These are phyloP conservation scores for Angomonas ambiguus DNA, from an alignment of 208 protist species.

Conservation along the genomic window DNA sequence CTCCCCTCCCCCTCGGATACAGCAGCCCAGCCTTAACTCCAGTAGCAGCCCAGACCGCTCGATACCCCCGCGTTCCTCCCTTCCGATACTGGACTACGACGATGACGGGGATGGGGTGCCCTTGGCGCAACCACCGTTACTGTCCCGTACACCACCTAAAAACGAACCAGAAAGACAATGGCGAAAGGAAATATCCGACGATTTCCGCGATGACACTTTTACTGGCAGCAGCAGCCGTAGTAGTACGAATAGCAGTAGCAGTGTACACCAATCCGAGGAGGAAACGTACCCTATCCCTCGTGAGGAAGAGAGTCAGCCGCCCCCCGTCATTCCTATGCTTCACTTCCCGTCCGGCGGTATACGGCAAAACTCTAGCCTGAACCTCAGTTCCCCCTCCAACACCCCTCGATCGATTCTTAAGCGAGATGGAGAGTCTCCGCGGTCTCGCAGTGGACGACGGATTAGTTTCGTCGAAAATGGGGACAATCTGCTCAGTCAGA, in stretches of 20 bases:
- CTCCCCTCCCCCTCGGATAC: neutral
- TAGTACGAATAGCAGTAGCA: neutral
- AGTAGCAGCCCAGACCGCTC: conserved; percentile 9
- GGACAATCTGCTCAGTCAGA: neutral
- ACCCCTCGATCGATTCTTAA: conserved; percentile 35
- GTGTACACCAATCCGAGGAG: neutral
- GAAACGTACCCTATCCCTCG: neutral
- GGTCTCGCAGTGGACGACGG: conserved; percentile 11
- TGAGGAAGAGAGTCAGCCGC: neutral
- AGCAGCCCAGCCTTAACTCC: neutral
- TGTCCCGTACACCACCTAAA: conserved; percentile 14
- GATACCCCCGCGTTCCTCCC: neutral
- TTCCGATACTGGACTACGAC: neutral
- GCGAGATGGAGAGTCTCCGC: conserved; percentile 11
- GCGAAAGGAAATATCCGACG: conserved; percentile 14
- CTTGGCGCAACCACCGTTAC: conserved; percentile 15
- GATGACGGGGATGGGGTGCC: conserved; percentile 14
- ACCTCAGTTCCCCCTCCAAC: conserved; percentile 20
- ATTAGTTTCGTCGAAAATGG: conserved; percentile 26
- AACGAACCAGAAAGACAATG: conserved; percentile 12
- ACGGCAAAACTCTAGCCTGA: conserved; percentile 11
- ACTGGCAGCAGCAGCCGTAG: neutral
- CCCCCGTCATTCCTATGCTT: neutral
- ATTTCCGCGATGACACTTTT: neutral
- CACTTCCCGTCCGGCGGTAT: neutral